A percentile compares a stretch with the other conserved stretches of the same genome.
Conservation (phyloP, 345 rosid species). For the Aquilaria sinensis region DNA sequence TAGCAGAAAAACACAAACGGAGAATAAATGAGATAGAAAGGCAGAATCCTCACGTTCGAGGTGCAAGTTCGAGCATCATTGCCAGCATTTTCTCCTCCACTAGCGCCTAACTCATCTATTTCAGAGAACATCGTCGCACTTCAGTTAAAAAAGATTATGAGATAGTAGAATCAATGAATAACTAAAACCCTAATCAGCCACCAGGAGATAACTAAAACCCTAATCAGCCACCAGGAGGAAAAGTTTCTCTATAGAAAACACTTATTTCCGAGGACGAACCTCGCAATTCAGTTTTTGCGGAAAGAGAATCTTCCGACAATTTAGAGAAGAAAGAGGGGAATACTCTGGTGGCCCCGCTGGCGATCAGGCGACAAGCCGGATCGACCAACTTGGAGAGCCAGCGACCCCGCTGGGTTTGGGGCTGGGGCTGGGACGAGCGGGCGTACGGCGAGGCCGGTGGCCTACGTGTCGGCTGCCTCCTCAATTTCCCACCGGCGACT, state of each 20-base stretch:
- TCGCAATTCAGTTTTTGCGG: slow-evolving; percentile 12
- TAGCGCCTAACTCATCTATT: slow-evolving; percentile 22
- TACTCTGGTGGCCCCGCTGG: slow-evolving; percentile 58
- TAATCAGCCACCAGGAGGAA: slow-evolving; percentile 10
- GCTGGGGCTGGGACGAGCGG: slow-evolving; percentile 50
- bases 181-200: slow-evolving; percentile 22
- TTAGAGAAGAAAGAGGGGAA: slow-evolving; percentile 63
- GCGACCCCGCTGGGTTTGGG: slow-evolving; percentile 33
- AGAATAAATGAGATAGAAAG: background rate
- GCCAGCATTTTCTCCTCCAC: slow-evolving; percentile 20
- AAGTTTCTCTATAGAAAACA: too few relatives aligned
- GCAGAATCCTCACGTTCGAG: slow-evolving; percentile 28
- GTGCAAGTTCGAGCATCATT: slow-evolving; percentile 17
- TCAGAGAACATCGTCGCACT: slow-evolving; percentile 3
- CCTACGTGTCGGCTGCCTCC: slow-evolving; percentile 34
- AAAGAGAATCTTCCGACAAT: slow-evolving; percentile 25
- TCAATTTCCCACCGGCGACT: slow-evolving; percentile 68
- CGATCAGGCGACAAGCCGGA: slow-evolving; percentile 69
- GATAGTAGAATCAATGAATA: background rate
- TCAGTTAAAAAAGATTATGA: background rate
- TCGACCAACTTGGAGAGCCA: slow-evolving; percentile 74
- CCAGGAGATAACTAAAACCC: slow-evolving; percentile 13
- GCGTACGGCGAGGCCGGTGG: slow-evolving; percentile 35
- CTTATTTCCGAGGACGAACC: too few relatives aligned
- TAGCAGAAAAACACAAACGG: too few relatives aligned